Evolutionary conservation across 495 filamentous ascomycete genomes (phyloP).

Genomic region (Saxophila tyrrhenica): DNA sequence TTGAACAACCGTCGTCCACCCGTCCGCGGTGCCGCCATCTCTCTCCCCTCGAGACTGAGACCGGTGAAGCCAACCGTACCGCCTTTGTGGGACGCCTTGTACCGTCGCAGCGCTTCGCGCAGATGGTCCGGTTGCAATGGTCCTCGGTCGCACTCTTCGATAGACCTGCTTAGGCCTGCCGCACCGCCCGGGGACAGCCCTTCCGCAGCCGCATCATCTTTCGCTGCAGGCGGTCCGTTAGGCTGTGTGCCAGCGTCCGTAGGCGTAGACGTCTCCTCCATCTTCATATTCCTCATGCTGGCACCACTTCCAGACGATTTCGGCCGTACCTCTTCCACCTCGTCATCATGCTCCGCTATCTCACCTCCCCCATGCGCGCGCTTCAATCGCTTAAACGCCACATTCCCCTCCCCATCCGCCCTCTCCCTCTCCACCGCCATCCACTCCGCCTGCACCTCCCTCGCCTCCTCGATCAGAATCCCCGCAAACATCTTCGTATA

Average conservation of each 20-base stretch:
- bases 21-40: conserved; percentile 25
- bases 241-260: conserved; percentile 2
- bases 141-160: conserved; percentile 36
- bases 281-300: not conserved
- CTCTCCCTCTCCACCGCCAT: conserved; percentile 36
- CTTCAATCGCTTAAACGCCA: conserved; percentile 24
- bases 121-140: conserved; percentile 75
- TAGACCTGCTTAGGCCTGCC: conserved; percentile 10
- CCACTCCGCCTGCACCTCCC: conserved; percentile 72
- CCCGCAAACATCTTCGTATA: conserved; percentile 78
- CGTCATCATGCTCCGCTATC: conserved; percentile 11
- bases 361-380: not conserved
- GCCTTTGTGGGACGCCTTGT: conserved; percentile 50
- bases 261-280: not conserved
- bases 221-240: not conserved
- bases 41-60: conserved; percentile 47
- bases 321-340: conserved; percentile 20
- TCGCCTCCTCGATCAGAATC: conserved; percentile 68
- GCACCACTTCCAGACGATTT: not conserved
- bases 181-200: conserved; percentile 9
- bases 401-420: conserved; percentile 14
- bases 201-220: not conserved
- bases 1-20: conserved; percentile 32
- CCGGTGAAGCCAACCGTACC: conserved; percentile 66
- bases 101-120: conserved; percentile 63